Percentiles rank a stretch among this genome's conserved stretches.
These are phyloP conservation scores for Alternaria consortialis DNA, from an alignment of 2,329 filamentous ascomycete species.

Conservation along the genomic window DNA sequence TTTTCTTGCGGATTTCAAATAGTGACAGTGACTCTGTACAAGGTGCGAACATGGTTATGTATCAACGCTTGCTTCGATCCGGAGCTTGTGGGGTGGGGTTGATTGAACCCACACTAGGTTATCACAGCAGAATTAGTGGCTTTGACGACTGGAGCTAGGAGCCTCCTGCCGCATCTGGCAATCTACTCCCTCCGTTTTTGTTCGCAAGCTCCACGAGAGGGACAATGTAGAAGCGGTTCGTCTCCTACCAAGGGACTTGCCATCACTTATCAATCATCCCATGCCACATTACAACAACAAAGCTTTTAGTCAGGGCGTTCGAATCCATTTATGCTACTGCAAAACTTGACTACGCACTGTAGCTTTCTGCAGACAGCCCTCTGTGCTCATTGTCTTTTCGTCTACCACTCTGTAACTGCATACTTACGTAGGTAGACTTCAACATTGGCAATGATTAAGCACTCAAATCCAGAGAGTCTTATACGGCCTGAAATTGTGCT, in stretches of 20 bases:
- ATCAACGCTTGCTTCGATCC: background rate
- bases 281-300: too few species aligned
- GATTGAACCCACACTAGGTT: constrained; percentile 1
- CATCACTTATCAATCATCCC: background rate
- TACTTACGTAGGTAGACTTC: background rate
- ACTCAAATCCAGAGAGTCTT: background rate
- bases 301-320: too few species aligned
- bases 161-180: background rate
- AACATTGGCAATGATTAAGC: background rate
- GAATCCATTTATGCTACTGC: too few species aligned
- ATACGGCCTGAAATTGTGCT: background rate
- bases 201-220: background rate
- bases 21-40: background rate
- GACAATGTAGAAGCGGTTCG: background rate
- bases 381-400: background rate
- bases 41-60: background rate
- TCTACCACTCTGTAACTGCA: background rate
- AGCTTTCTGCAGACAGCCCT: too few species aligned
- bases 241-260: background rate
- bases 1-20: background rate
- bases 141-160: background rate
- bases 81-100: constrained; percentile 6
- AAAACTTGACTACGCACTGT: too few species aligned
- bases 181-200: background rate
- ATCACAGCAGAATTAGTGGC: background rate